These are phyloP conservation scores for Santalum album DNA, from an alignment of 164 flowering plant genomes.

Conservation along the genomic window DNA sequence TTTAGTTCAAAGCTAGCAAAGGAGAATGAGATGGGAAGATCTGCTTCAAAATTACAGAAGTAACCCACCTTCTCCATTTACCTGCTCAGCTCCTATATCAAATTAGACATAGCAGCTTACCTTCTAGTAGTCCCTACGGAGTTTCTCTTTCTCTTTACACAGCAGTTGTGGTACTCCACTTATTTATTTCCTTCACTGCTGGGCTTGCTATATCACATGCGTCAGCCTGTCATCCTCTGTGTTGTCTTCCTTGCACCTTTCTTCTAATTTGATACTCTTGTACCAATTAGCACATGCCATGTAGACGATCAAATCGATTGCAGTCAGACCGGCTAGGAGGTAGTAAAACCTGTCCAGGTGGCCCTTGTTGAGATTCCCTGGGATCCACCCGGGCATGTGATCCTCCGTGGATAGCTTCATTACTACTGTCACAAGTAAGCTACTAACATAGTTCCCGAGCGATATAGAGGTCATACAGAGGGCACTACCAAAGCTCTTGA, in stretches of 20 bases:
- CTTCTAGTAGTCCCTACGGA: neutral
- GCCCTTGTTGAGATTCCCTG: conserved; percentile 83
- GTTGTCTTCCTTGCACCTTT: conserved; percentile 11
- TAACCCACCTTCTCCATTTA: neutral
- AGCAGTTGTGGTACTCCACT: conserved; percentile 3
- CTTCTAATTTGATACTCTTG: conserved; percentile 50
- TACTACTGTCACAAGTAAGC: conserved; percentile 65
- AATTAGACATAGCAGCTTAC: neutral
- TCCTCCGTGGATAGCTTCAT: conserved; percentile 64
- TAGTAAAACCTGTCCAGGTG: conserved; percentile 83
- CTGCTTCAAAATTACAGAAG: neutral
- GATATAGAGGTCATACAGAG: conserved; percentile 94
- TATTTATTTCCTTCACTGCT: conserved; percentile 9
- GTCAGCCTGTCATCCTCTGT: conserved; percentile 15
- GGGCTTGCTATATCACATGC: neutral
- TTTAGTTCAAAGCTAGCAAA: neutral
- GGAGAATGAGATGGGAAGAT: neutral
- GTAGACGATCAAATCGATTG: conserved; percentile 48
- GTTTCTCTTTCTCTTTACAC: neutral
- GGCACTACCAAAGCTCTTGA: conserved; percentile 93
- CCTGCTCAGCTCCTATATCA: neutral
- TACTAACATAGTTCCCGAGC: conserved; percentile 81
- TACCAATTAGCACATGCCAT: conserved; percentile 69
- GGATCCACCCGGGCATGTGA: conserved; percentile 84
- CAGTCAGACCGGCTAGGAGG: conserved; percentile 63